Base-by-base conservation (phyloP, 2,329 filamentous ascomycete species). In the Ophiostoma piceae region DNA sequence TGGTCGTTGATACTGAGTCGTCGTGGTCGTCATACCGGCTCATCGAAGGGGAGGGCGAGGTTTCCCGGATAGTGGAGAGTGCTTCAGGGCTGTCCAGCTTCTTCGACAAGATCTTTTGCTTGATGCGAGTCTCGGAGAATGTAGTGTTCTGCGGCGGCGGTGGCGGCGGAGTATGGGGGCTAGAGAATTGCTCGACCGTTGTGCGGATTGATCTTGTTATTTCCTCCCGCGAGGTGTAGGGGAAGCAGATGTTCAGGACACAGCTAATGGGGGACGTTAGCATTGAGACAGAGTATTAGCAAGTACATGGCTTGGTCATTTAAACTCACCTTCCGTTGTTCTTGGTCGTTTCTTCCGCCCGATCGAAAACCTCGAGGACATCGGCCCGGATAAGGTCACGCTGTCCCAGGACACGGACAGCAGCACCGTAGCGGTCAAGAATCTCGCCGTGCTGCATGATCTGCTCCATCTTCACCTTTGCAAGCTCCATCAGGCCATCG, bases 401-500 rank as follows among this genome's bases (percentile, higher is more conserved):
- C 77, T 96, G 91, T 32, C 95, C 95, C 35, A 98, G 82, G 22
- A 99, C 88, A 68, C 92, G 88, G 68, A 99, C 89, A 69, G 89
- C 87, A 37, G 94, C 95, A 43, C 94, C 95, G 76, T 98, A 99
- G 73, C 92, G 89, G 76, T 98, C 93, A 51, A 99, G 85, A 35
- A 99, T 84, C 76, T 97, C 94, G 39, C 95, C 95, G 76, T 99
- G 95, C 76, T 97, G 92, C 35, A 92, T 89, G 75, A 99, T 84
- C 79, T 99, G 95, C 71, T 91, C 88, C 35, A 99, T 84, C 81
- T 98, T 98, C 76, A 95, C 88, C 82, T 97, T 97, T 72, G 94
- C 94, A 84, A 99, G 92, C 77, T 96, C 91, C 95, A 99, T 99
- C 73, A 99, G 82, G 39, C 92, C 94, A 77, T 97, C 93, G 9